These are phyloP conservation scores for Coelastrella sp. DNA, from an alignment of 139 green algal species.

Conservation along the genomic window DNA sequence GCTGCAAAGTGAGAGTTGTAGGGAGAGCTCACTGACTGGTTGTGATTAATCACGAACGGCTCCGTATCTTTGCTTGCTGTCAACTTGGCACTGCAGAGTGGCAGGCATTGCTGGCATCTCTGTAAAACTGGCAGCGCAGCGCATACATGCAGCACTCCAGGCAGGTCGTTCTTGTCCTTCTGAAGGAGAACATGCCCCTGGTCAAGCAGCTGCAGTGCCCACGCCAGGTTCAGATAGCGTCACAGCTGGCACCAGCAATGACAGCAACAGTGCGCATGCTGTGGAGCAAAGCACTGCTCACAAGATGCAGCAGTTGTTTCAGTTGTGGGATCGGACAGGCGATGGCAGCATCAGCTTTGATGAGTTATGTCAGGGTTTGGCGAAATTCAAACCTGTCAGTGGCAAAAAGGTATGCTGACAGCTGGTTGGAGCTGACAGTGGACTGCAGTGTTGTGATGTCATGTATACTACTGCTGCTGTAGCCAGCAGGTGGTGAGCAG, in stretches of 20 bases:
- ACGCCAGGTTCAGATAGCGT: neutral
- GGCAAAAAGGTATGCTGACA: neutral
- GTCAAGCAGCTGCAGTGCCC: neutral
- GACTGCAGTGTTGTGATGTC: no score
- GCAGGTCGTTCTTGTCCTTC: neutral
- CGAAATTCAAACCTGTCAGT: neutral
- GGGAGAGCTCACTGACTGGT: no score
- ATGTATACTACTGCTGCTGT: no score
- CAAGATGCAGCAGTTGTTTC: constrained; percentile 29
- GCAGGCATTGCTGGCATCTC: neutral
- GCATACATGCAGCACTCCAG: neutral
- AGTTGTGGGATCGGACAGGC: constrained; percentile 14
- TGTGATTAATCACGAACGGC: no score
- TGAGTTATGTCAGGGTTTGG: constrained; percentile 28
- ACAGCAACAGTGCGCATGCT: neutral
- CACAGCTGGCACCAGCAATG: constrained; percentile 1
- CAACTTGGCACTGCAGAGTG: neutral
- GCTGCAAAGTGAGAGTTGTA: no score
- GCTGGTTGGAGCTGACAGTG: neutral
- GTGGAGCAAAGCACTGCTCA: neutral
- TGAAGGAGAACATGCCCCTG: neutral
- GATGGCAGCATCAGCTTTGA: constrained; percentile 16
- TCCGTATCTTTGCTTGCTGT: no score
- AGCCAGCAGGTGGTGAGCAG: no score
- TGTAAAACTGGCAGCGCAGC: neutral